phyloP scores from a whole-genome alignment of 2,329 filamentous ascomycete species.

The Cladorrhinum sp. region DNA sequence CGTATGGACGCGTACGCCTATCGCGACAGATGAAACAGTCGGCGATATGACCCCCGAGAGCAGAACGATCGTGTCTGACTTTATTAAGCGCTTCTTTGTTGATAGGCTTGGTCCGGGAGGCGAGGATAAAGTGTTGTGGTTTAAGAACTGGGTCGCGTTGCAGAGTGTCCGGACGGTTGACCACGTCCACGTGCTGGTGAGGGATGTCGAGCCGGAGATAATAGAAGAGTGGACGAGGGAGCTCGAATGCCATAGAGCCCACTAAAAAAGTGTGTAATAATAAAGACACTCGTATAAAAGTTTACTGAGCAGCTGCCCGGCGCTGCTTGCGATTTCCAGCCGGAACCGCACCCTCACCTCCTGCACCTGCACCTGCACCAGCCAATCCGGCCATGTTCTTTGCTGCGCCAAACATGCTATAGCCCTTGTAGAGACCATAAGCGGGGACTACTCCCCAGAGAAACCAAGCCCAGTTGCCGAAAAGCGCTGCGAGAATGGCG shows the following conservation, averaged over 20 bases:
- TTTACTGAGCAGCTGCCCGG: constrained; percentile 45
- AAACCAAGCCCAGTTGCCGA: constrained; percentile 74
- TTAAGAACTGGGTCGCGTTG: constrained; percentile 88
- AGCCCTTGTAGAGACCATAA: constrained; percentile 54
- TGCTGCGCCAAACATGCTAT: constrained; percentile 51
- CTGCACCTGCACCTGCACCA: constrained; percentile 38
- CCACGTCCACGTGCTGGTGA: constrained; percentile 79
- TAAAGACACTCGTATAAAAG: not conserved
- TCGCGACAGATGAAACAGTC: constrained; percentile 64
- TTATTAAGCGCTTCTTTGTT: constrained; percentile 67
- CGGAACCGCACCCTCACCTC: constrained; percentile 35
- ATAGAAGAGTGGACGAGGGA: constrained; percentile 53
- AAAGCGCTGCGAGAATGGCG: constrained; percentile 65
- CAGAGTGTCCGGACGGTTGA: constrained; percentile 86
- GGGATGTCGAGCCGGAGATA: constrained; percentile 49
- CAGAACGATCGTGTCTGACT: constrained; percentile 61
- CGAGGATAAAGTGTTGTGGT: constrained; percentile 68
- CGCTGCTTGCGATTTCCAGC: constrained; percentile 54
- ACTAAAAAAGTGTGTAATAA: constrained; percentile 5
- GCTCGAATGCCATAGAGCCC: constrained; percentile 37
- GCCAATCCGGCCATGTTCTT: constrained; percentile 51
- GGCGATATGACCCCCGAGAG: constrained; percentile 71
- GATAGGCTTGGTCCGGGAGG: constrained; percentile 50
- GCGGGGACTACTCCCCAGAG: constrained; percentile 54
- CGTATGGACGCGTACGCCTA: constrained; percentile 82